Evolutionary conservation across 2,329 filamentous ascomycete species (phyloP).

Genomic region (Cladosporium velox): DNA sequence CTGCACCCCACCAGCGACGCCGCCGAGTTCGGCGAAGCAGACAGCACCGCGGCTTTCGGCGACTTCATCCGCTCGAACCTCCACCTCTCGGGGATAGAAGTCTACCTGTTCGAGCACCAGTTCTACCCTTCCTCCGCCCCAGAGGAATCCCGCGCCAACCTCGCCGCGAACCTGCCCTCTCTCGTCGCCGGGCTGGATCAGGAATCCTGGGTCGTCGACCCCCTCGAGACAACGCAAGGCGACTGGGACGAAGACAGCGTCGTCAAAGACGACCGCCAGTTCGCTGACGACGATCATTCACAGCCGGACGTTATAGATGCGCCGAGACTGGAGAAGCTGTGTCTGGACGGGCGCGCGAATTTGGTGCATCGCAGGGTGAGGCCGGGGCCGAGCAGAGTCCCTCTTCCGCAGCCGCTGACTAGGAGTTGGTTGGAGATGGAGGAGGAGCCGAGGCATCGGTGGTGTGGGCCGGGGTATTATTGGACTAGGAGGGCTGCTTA

Average conservation of each 20-base stretch:
- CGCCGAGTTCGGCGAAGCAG: conserved; percentile 5
- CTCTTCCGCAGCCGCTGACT: not conserved
- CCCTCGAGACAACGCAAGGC: conserved; percentile 6
- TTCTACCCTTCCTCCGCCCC: conserved; percentile 2
- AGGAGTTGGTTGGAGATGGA: not conserved
- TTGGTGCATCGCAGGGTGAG: conserved; percentile 14
- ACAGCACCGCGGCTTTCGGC: conserved; percentile 7
- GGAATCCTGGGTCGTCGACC: conserved; percentile 16
- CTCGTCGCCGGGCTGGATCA: not conserved
- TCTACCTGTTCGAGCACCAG: conserved; percentile 17
- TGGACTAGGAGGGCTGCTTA: conserved; percentile 18
- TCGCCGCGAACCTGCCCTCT: not conserved
- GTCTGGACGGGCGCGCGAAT: conserved; percentile 13
- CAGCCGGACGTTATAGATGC: not conserved
- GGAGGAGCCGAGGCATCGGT: not conserved
- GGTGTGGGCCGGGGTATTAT: conserved; percentile 16
- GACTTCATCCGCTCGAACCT: conserved; percentile 2
- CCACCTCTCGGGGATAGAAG: conserved; percentile 15
- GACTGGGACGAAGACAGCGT: conserved; percentile 17
- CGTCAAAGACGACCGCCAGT: conserved; percentile 2
- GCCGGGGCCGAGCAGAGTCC: not conserved
- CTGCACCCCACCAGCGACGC: not conserved
- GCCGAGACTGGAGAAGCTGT: conserved; percentile 7
- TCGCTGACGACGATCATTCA: conserved; percentile 7
- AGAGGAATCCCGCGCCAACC: not conserved